phyloP scores from a whole-genome alignment of 106 monocot genomes.

The Dactylorhiza incarnata region DNA sequence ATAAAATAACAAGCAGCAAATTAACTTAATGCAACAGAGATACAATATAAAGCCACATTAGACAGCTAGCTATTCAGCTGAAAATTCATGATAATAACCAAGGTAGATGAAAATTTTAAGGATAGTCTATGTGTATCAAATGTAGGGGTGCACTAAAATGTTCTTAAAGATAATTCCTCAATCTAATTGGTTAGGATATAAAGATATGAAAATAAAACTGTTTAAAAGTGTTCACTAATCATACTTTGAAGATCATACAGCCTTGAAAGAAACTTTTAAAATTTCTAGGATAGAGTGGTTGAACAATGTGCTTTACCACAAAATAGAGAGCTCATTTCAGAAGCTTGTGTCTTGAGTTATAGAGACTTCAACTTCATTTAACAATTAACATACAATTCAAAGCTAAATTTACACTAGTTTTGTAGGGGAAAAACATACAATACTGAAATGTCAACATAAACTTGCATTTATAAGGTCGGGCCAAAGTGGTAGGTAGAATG shows the following conservation, averaged over 20 bases:
- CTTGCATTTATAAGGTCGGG: not conserved
- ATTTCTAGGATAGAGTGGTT: too few relatives aligned
- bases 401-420: too few relatives aligned
- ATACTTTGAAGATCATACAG: too few relatives aligned
- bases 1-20: not conserved
- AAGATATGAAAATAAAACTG: too few relatives aligned
- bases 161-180: not conserved
- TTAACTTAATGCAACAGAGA: not conserved
- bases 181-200: not conserved
- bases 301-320: too few relatives aligned
- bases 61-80: not conserved
- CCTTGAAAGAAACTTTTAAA: too few relatives aligned
- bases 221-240: too few relatives aligned
- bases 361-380: too few relatives aligned
- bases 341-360: too few relatives aligned
- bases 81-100: not conserved
- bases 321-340: too few relatives aligned
- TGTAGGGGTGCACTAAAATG: not conserved
- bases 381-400: too few relatives aligned
- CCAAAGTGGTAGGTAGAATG: not conserved
- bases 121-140: not conserved
- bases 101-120: not conserved
- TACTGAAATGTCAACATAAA: not conserved
- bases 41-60: not conserved
- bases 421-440: too few relatives aligned